Base-by-base conservation (phyloP, 192 early-diverging fungal species). In the Rhizoclosmatium globosum region DNA sequence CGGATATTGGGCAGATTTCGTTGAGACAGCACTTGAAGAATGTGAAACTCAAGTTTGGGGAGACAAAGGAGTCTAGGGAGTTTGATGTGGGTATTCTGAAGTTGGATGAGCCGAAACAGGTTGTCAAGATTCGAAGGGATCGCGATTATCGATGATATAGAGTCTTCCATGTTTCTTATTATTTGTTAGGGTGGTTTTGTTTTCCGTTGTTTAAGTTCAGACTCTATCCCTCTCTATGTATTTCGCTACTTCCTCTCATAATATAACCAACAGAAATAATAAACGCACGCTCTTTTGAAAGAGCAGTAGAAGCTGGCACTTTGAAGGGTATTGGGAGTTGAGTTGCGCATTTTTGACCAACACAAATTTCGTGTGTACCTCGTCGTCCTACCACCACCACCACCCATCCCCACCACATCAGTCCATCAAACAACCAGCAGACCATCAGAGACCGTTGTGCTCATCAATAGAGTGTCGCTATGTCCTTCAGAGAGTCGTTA, bases 21-120 rank as follows among this genome's bases (percentile, higher is more conserved):
- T 39, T 72, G 48, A 41, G 15, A 6, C 9, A 57, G 17, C 70
- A 72, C 17, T 72, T 56, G 42, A 58, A 58, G 39, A 58, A n/a
- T 4, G 70, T 72, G 19, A 72, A 7, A 48, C 48, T 72, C 1
- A 72, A 41, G 70, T 47, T 72, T 72, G 70, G 70, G 4, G 70
- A 72, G 38, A 19, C 9, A 11, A 72, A 72, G 41, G 39, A n/a
- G 38, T 57, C 70, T 15, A 7, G 70, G 4, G 70, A 15, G 15
- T 19, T 4, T 21, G 70, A 72, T 6, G 21, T 58, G 47, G 70
- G 70, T 6, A 41, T 21, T 7, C n/a, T 72, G 4, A 72, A 23
- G 9, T 39, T 72, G 11, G 70, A 72, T 58, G 70, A 72, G 53
- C 70, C 70, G 23, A 72, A n/a, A 58, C 11, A 31, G 31, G 70